Conservation (phyloP, 306 rosid species). For the Trifolium fragiferum region DNA sequence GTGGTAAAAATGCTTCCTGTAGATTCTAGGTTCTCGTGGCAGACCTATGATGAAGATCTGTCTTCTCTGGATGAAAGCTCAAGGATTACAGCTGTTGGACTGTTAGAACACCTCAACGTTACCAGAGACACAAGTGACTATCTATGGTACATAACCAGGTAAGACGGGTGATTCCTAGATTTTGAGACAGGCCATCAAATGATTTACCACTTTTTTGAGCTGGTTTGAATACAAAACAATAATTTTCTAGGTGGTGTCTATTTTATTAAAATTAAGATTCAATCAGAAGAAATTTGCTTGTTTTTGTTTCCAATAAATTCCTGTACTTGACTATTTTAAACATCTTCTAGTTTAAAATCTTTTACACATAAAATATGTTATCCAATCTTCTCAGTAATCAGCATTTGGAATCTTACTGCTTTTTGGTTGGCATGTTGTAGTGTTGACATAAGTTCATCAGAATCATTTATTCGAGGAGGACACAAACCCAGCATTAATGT, state of each 20-base stretch:
- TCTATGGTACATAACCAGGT: conserved; percentile 95
- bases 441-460: conserved; percentile 71
- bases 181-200: conserved; percentile 7
- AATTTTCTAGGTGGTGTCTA: background rate
- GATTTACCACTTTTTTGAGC: background rate
- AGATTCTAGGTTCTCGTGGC: conserved; percentile 67
- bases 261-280: background rate
- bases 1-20: conserved; percentile 64
- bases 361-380: conserved; percentile 6
- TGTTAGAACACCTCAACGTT: conserved; percentile 83
- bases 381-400: background rate
- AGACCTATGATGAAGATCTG: conserved; percentile 77
- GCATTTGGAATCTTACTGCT: background rate
- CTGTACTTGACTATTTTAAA: background rate
- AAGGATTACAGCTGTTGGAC: conserved; percentile 62
- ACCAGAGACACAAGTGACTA: conserved; percentile 91
- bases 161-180: conserved; percentile 37
- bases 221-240: background rate
- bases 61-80: conserved; percentile 71
- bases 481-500: conserved; percentile 67
- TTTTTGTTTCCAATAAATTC: conserved; percentile 19
- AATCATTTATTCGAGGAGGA: conserved; percentile 76
- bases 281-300: conserved; percentile 1
- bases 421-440: conserved; percentile 51
- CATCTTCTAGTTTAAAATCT: conserved; percentile 19